A percentile compares a stretch with the other conserved stretches of the same genome.
Conservation (phyloP, 23 red algal genomes). For the Chondrus crispus region DNA sequence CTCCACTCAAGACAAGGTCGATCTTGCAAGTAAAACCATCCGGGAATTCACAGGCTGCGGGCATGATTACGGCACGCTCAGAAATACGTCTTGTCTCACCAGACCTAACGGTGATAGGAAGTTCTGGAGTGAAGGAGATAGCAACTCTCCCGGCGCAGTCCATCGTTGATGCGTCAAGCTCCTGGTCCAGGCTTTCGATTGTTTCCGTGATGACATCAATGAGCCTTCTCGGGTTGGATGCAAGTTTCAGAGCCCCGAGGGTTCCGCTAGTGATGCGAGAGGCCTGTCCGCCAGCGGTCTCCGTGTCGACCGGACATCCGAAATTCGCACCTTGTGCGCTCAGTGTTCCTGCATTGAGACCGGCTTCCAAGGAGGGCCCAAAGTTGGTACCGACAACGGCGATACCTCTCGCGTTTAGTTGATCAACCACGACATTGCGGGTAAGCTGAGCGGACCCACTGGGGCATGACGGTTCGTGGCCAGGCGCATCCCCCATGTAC, state of each 20-base stretch:
- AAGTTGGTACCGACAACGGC: conserved; percentile 42
- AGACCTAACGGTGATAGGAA: background rate
- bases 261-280: conserved; percentile 24
- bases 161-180: background rate
- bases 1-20: background rate
- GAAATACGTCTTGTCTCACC: background rate
- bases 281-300: conserved; percentile 29
- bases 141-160: background rate
- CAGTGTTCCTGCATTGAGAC: background rate
- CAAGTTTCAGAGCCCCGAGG: background rate
- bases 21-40: background rate
- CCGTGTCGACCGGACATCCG: background rate
- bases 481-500: background rate
- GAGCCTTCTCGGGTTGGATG: background rate
- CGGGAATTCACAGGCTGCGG: background rate
- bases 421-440: background rate
- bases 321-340: background rate
- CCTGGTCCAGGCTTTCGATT: background rate
- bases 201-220: background rate
- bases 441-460: background rate
- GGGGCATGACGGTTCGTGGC: background rate
- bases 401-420: conserved; percentile 1
- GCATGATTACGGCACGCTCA: background rate
- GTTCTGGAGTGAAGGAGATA: background rate
- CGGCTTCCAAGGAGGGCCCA: background rate